phyloP scores from a whole-genome alignment of 2,329 filamentous ascomycete species.

The Claviceps sp. region DNA sequence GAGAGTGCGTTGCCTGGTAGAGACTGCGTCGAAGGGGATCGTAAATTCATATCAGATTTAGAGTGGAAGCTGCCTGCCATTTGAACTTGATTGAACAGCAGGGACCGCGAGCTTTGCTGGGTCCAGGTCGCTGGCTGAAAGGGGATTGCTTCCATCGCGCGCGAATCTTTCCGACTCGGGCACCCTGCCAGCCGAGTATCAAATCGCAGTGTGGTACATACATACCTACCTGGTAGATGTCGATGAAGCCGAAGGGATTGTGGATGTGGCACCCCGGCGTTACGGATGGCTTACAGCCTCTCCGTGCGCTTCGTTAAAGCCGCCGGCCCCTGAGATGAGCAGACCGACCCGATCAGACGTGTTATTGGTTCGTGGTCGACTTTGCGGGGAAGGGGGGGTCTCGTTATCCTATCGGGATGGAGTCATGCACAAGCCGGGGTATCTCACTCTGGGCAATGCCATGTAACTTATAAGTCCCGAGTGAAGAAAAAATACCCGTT shows the following conservation, averaged over 20 bases:
- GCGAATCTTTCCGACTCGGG: neutral
- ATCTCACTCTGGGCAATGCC: too few species aligned
- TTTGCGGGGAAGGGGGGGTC: too few species aligned
- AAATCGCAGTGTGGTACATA: neutral
- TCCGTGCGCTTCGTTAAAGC: too few species aligned
- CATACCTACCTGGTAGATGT: neutral
- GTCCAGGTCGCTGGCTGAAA: neutral
- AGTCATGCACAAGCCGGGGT: too few species aligned
- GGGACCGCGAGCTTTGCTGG: neutral
- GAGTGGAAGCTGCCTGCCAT: neutral
- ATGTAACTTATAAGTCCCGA: too few species aligned
- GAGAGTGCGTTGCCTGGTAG: neutral
- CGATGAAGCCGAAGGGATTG: neutral
- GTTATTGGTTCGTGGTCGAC: too few species aligned
- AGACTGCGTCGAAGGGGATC: neutral
- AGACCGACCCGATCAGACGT: too few species aligned
- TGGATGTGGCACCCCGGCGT: neutral
- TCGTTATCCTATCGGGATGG: too few species aligned
- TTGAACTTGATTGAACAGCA: neutral
- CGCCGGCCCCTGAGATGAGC: too few species aligned
- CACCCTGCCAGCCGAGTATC: neutral
- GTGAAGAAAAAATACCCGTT: too few species aligned
- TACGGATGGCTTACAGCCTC: too few species aligned
- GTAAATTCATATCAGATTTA: neutral
- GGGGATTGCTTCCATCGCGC: neutral